A percentile compares a stretch with the other conserved stretches of the same genome.
Conservation (phyloP, 129 eudicot genomes). For the Dittrichia graveolens region DNA sequence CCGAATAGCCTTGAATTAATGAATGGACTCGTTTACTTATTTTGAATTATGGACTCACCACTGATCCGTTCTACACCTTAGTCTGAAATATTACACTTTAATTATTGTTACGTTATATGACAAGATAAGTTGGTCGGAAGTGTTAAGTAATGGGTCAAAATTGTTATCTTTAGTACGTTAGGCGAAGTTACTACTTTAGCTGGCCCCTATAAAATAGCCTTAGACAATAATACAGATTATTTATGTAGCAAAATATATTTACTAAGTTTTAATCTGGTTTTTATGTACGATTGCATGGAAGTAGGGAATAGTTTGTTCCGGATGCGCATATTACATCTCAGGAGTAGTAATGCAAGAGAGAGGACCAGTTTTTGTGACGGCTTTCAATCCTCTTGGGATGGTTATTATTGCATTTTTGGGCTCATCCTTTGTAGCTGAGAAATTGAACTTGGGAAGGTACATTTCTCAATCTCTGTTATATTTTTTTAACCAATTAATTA, state of each 20-base stretch:
- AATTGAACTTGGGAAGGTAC: conserved; percentile 78
- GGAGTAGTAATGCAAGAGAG: conserved; percentile 72
- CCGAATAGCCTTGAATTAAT: too few relatives aligned
- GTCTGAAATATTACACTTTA: too few relatives aligned
- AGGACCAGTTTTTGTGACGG: conserved; percentile 93
- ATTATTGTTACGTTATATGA: too few relatives aligned
- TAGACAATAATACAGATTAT: too few relatives aligned
- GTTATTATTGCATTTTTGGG: conserved; percentile 75
- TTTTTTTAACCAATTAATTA: neutral
- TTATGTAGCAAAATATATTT: neutral
- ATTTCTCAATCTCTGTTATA: neutral
- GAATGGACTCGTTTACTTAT: too few relatives aligned
- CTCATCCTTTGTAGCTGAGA: conserved; percentile 57
- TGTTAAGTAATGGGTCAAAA: too few relatives aligned
- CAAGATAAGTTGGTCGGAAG: too few relatives aligned
- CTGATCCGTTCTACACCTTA: too few relatives aligned
- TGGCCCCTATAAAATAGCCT: too few relatives aligned
- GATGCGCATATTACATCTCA: conserved; percentile 57
- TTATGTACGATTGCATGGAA: neutral
- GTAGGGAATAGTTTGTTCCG: conserved; percentile 83
- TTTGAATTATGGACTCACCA: too few relatives aligned
- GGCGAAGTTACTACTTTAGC: too few relatives aligned
- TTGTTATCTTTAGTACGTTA: too few relatives aligned
- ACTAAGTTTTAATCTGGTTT: neutral
- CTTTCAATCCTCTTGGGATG: conserved; percentile 78